These are phyloP conservation scores for Colletotrichum endophyticum DNA, from an alignment of 2,329 filamentous ascomycete species.

Conservation along the genomic window DNA sequence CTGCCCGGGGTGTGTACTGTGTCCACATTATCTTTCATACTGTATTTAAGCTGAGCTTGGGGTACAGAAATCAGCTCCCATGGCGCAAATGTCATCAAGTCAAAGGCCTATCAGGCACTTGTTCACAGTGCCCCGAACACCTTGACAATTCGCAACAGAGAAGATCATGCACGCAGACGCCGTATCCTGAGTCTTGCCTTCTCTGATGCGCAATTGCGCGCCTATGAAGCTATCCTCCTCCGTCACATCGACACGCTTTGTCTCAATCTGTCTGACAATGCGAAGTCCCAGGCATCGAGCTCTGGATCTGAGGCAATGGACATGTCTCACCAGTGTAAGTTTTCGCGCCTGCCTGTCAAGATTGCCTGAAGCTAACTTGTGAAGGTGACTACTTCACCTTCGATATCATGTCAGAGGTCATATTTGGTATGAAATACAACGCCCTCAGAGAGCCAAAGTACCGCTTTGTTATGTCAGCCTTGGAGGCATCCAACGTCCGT, in stretches of 20 bases:
- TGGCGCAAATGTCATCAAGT: slow-evolving; percentile 20
- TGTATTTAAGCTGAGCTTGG: background rate
- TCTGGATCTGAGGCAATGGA: background rate
- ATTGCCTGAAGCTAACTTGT: background rate
- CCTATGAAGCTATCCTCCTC: slow-evolving; percentile 26
- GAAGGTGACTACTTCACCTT: slow-evolving; percentile 5
- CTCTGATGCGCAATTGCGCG: slow-evolving; percentile 25
- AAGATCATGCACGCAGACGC: slow-evolving; percentile 15
- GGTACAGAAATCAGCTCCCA: slow-evolving; percentile 18
- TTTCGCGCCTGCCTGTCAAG: background rate
- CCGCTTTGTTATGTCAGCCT: slow-evolving; percentile 19
- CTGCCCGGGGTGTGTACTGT: slow-evolving; percentile 4
- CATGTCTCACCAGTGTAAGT: background rate
- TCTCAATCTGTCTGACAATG: slow-evolving; percentile 20
- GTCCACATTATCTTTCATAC: accelerated
- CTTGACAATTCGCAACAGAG: background rate
- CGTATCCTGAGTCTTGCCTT: slow-evolving; percentile 26
- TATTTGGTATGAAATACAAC: slow-evolving; percentile 2
- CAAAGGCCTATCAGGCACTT: slow-evolving; percentile 19
- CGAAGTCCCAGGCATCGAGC: background rate
- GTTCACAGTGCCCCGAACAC: slow-evolving; percentile 17
- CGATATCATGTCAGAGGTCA: background rate
- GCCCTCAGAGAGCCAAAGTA: background rate
- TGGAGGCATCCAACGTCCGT: slow-evolving; percentile 26
- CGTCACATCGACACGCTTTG: slow-evolving; percentile 22